Conservation (phyloP, 2,329 filamentous ascomycete species). For the Scedosporium dehoogii region DNA sequence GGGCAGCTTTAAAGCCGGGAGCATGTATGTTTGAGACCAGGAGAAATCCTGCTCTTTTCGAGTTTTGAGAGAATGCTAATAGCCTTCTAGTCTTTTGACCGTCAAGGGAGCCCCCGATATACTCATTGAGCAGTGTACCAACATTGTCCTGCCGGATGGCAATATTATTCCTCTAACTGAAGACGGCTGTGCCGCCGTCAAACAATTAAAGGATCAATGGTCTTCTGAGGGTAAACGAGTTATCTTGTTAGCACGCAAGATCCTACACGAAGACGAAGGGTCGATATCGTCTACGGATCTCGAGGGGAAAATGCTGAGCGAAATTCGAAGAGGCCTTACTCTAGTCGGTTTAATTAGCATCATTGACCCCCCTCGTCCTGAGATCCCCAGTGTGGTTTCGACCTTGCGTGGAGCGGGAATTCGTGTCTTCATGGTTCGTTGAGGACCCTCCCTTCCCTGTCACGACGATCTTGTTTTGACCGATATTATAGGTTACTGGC, state of each 20-base stretch:
- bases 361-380: constrained; percentile 40
- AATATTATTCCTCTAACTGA: too few relatives aligned
- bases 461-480: too few relatives aligned
- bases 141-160: too few relatives aligned
- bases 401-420: constrained; percentile 61
- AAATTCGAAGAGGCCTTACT: constrained; percentile 41
- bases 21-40: too few relatives aligned
- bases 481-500: constrained; percentile 4
- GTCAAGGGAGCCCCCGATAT: constrained; percentile 44
- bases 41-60: too few relatives aligned
- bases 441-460: too few relatives aligned
- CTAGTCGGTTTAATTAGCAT: constrained; percentile 69
- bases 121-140: constrained; percentile 25
- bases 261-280: too few relatives aligned
- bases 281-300: too few relatives aligned
- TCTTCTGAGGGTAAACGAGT: constrained; percentile 32
- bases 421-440: constrained; percentile 60
- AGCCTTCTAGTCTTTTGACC: background rate
- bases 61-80: too few relatives aligned
- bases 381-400: constrained; percentile 53
- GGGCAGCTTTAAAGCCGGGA: too few relatives aligned
- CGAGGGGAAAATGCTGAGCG: constrained; percentile 12
- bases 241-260: constrained; percentile 20
- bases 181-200: too few relatives aligned
- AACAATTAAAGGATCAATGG: constrained; percentile 24